A percentile compares a stretch with the other conserved stretches of the same genome.
These are phyloP conservation scores for Wallemia mellicola DNA, from an alignment of 1,284 basidiomycete genomes.

Conservation along the genomic window DNA sequence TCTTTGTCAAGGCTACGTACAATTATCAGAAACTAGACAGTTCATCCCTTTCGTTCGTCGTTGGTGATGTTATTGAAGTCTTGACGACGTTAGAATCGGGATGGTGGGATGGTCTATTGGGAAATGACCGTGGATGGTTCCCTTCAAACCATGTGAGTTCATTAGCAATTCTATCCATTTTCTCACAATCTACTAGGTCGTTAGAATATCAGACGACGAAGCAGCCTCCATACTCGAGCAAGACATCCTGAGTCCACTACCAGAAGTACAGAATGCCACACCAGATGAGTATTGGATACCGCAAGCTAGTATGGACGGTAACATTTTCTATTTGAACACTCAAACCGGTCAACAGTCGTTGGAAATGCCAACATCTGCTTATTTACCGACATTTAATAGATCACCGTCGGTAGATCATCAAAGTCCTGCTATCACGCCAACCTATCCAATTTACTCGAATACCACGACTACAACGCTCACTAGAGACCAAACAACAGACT, in stretches of 20 bases:
- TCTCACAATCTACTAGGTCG: slow-evolving; percentile 2
- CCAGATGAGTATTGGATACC: slow-evolving; percentile 18
- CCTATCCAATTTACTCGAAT: neutral
- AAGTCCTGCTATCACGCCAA: neutral
- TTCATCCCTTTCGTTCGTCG: slow-evolving; percentile 59
- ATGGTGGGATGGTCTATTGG: slow-evolving; percentile 94
- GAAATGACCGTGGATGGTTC: slow-evolving; percentile 80
- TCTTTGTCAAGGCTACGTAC: slow-evolving; percentile 76
- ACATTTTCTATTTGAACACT: slow-evolving; percentile 85
- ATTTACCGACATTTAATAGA: slow-evolving; percentile 1
- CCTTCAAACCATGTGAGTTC: slow-evolving; percentile 13
- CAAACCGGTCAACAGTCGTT: slow-evolving; percentile 58
- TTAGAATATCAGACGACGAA: slow-evolving; percentile 10
- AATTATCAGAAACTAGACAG: slow-evolving; percentile 66
- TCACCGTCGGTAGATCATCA: neutral
- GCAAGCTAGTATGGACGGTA: slow-evolving; percentile 15
- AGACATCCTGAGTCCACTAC: neutral
- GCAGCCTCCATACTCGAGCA: slow-evolving; percentile 8
- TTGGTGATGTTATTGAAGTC: slow-evolving; percentile 77
- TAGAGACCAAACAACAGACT: neutral
- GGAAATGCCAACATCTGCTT: slow-evolving; percentile 31
- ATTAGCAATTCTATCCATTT: too few species aligned
- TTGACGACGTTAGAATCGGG: slow-evolving; percentile 67
- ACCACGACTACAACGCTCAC: neutral
- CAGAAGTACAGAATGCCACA: neutral